Evolutionary conservation across 2,329 filamentous ascomycete genomes (phyloP), one percentile per base, ranked within the genome.

Genomic region (Balansia obtecta): DNA sequence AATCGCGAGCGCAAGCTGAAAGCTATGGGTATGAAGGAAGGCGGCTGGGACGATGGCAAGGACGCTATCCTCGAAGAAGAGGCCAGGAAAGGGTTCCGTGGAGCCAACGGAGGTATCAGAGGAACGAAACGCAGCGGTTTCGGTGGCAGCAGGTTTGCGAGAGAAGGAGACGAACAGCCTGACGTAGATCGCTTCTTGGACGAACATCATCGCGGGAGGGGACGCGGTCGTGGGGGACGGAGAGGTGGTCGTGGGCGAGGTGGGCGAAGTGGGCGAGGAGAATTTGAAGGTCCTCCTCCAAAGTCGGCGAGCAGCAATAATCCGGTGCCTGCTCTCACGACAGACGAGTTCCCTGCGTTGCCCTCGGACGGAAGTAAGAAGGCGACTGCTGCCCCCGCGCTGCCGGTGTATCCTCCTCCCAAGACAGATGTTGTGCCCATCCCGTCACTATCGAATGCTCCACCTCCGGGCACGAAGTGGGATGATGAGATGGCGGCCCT

Each of bases 1-100:
- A 83, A 83, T 58, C 64, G 79, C 9, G 77, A 80, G 63, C 66
- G 79, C 47, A 83, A 83, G 61, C 68, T 83, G 18, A 76, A 76
- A 56, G 79, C 79, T 0, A 73, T 82, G 66, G 71, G 71, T 32
- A 67, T 65, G 45, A 76, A 74, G 61, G 72, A 77, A 39, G 71
- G 70, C 32, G 72, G 69, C 54, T 83, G 79, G 80, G 79, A 82
- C 52, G 72, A 77, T 58, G 78, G 77, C 40, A 82, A 81, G 63
- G 66, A 71, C 41, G 63, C 66, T 11, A 57, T 65, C 13, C 65
- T 63, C 15, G 68, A 70, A 40, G 70, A 74, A 52, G 68, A 73
- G 37, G 59, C 61, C 2, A 60, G 64, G 27, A 60, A 65, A 15
- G 63, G 60, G 5, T 77, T 75, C 51, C 65, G 71, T 1, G 68